Conservation (phyloP, 306 rosid species). For the Cucurbita maxima region DNA sequence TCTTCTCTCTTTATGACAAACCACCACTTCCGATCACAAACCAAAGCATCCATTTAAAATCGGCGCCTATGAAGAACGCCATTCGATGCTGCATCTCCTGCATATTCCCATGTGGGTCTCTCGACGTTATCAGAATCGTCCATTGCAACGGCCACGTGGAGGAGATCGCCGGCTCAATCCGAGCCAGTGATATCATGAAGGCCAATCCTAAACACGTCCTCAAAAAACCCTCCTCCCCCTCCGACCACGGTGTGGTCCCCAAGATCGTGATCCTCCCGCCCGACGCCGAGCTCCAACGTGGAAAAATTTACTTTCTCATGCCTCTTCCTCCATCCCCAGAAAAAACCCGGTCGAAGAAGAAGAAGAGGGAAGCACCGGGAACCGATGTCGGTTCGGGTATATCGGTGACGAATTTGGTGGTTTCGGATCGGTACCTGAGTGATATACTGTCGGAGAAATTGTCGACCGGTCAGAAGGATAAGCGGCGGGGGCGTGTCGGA, state of each 20-base stretch:
- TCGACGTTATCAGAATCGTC: conserved; percentile 81
- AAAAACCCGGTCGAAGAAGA: conserved; percentile 23
- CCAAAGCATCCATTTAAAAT: not conserved
- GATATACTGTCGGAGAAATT: conserved; percentile 79
- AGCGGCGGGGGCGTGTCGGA: conserved; percentile 73
- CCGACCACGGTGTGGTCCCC: conserved; percentile 39
- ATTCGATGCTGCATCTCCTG: conserved; percentile 90
- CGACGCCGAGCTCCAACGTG: conserved; percentile 80
- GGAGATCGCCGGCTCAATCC: conserved; percentile 59
- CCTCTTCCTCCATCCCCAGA: conserved; percentile 33
- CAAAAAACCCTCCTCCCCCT: conserved; percentile 54
- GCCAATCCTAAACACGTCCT: conserved; percentile 78
- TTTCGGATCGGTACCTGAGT: conserved; percentile 58
- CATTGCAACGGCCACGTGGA: conserved; percentile 75
- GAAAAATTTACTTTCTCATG: conserved; percentile 97
- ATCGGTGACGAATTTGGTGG: conserved; percentile 27
- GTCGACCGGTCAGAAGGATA: conserved; percentile 49
- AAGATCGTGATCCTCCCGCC: conserved; percentile 82
- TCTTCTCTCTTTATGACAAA: conserved; percentile 20
- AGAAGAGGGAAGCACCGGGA: conserved; percentile 1
- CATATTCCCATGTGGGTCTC: conserved; percentile 87
- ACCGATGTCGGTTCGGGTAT: conserved; percentile 5
- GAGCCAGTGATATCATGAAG: conserved; percentile 77
- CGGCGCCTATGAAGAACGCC: conserved; percentile 47
- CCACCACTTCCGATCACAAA: not conserved